Evolutionary conservation across 2,329 filamentous ascomycete genomes (phyloP), one percentile per base, ranked within the genome.

Genomic region (Aureobasidium namibiae): DNA sequence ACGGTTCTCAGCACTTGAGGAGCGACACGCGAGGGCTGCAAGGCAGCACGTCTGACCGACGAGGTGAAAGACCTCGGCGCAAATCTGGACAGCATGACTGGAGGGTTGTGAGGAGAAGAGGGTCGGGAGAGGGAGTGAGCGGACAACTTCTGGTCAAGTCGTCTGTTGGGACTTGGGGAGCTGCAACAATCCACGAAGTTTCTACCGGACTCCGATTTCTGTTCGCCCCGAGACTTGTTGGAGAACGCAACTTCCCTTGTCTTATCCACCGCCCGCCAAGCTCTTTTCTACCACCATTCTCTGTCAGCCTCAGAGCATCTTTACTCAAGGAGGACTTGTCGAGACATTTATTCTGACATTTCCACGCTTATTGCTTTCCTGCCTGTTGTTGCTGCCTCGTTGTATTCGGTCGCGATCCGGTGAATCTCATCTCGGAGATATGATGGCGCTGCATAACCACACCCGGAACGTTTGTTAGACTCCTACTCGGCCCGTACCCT

Each of bases 1-100:
- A 99, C 94, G 68, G 84, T 84, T 74, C 92, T 85, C 73, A 84
- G 79, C 67, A 80, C 78, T 64, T 77, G 62, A 62, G 78, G 72
- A 65, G 75, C 73, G 63, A 75, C 73, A 67, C 74, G 74, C 36
- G 70, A 61, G 29, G 73, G 68, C 62, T 70, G 66, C 61, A 70
- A 65, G 34, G 64, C 63, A 31, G 61, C 60, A 61, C 68, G 62
- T 60, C 69, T 66, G 48, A 65, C 62, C 38, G 70, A 67, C 64
- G 70, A 69, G 54, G 68, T 62, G 52, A 68, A 65, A 18, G 70
- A 68, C 64, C 69, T 69, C 46, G 70, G 69, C 53, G 69, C 69
- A 59, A 73, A 71, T 64, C 66, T 65, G 63, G 70, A 71, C 63
- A 73, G 65, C 70, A 73, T 72, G 46, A 31, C 57, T 49, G 13